Conservation (phyloP, 352 stramenopile genomes). For the Blastocystis sp. region DNA sequence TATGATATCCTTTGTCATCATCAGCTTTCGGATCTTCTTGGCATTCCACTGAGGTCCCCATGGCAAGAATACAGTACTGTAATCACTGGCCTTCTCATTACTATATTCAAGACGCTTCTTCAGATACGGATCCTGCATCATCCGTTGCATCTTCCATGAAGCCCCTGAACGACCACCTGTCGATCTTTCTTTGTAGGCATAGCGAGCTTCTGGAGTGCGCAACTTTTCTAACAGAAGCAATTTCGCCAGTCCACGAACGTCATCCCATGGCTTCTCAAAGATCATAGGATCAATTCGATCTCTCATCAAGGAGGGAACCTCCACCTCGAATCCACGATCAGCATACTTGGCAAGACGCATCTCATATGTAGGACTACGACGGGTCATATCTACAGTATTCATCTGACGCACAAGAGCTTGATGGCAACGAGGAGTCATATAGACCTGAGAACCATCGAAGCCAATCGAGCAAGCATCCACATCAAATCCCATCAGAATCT, state of each 20-base stretch:
- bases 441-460: slow-evolving; percentile 66
- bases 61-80: slow-evolving; percentile 66
- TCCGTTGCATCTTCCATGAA: slow-evolving; percentile 48
- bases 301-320: slow-evolving; percentile 55
- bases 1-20: slow-evolving; percentile 67
- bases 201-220: slow-evolving; percentile 58
- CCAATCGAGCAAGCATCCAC: slow-evolving; percentile 65
- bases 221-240: slow-evolving; percentile 64
- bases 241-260: slow-evolving; percentile 58
- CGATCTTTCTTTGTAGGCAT: slow-evolving; percentile 42
- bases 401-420: slow-evolving; percentile 65
- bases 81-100: slow-evolving; percentile 64
- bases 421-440: slow-evolving; percentile 65
- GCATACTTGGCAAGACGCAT: slow-evolving; percentile 65
- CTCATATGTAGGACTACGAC: slow-evolving; percentile 66
- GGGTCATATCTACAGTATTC: slow-evolving; percentile 67
- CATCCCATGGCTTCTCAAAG: slow-evolving; percentile 65
- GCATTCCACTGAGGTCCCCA: slow-evolving; percentile 65
- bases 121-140: slow-evolving; percentile 57
- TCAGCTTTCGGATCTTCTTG: slow-evolving; percentile 65
- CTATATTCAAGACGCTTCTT: slow-evolving; percentile 63
- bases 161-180: neutral
- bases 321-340: slow-evolving; percentile 64
- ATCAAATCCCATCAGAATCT: slow-evolving; percentile 68
- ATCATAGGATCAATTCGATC: slow-evolving; percentile 64